A percentile compares a stretch with the other conserved stretches of the same genome.
Conservation (phyloP, 1,284 basidiomycete genomes). For the Pseudozyma pruni region DNA sequence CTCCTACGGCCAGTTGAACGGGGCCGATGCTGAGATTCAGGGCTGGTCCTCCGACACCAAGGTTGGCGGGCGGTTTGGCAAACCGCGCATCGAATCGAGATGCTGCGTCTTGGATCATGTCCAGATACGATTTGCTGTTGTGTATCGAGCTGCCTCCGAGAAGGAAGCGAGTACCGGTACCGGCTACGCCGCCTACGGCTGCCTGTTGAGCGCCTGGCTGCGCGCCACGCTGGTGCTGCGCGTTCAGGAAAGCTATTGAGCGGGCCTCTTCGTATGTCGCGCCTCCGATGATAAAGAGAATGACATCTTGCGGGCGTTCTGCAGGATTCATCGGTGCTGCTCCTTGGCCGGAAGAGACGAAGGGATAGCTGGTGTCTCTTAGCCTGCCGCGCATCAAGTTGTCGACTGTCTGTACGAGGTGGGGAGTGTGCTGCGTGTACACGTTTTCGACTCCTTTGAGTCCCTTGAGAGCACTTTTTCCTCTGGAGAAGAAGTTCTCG, state of each 20-base stretch:
- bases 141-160: conserved; percentile 64
- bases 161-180: conserved; percentile 56
- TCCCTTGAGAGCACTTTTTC: conserved; percentile 92
- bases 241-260: conserved; percentile 59
- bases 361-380: conserved; percentile 89
- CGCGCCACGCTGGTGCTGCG: conserved; percentile 37
- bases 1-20: conserved; percentile 52
- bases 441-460: conserved; percentile 99
- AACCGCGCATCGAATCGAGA: conserved; percentile 52
- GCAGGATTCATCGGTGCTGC: conserved; percentile 1
- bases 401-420: conserved; percentile 91
- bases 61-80: conserved; percentile 50
- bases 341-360: conserved; percentile 21
- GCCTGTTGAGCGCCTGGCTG: conserved; percentile 16
- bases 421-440: conserved; percentile 96
- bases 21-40: conserved; percentile 61
- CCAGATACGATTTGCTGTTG: conserved; percentile 57
- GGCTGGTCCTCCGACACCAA: conserved; percentile 30
- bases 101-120: conserved; percentile 63
- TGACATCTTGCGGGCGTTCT: conserved; percentile 62
- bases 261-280: conserved; percentile 67
- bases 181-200: conserved; percentile 26
- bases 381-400: conserved; percentile 86
- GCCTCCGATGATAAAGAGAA: conserved; percentile 66
- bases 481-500: conserved; percentile 92